Evolutionary conservation across 768 basidiomycete genomes (phyloP), one percentile per base, ranked within the genome.

Genomic region (Naganishia friedmannii): DNA sequence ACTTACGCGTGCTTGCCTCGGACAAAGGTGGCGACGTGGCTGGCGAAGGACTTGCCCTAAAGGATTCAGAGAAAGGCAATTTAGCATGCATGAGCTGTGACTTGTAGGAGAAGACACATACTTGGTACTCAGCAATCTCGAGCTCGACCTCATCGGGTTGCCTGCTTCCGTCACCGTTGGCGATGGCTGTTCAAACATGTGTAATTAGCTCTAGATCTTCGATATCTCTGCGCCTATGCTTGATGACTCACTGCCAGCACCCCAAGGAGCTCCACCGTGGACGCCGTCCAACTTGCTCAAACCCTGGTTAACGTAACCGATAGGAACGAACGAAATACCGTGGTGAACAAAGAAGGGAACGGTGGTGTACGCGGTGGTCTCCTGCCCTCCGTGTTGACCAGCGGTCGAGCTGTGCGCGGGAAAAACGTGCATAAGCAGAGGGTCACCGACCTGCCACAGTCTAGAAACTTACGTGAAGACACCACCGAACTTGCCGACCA

Each of bases 301-400:
- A 70, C 86, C 85, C 2, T 84, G 81, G 69, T 82, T 75, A n/a
- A 83, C 82, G 75, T 76, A 82, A 0, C 91, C 91, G 53, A 90
- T 82, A 0, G 70, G 66, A 3, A 90, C 88, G 74, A 82, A 90
- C 77, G 86, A 81, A 32, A 89, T 85, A 23, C 90, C 90, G 69
- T 91, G 89, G 78, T 93, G 90, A 8, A 84, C 78, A 67, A 83
- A 80, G 80, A 80, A 92, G 76, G 53, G 88, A 86, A 65, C 85
- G 86, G 77, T 81, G 65, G 83, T 83, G 53, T 82, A 73, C 32
- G 76, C 77, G 68, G 83, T 83, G n/a, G 81, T 78, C 76, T 78
- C 76, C 60, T 93, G 91, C n/a, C 92, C 92, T 70, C 91, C 90
- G 67, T 91, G 90, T 13, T 84, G 86, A n/a, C 84, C 83, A 0